phyloP scores from a whole-genome alignment of 495 filamentous ascomycete genomes.

The Trichoderma virens region DNA sequence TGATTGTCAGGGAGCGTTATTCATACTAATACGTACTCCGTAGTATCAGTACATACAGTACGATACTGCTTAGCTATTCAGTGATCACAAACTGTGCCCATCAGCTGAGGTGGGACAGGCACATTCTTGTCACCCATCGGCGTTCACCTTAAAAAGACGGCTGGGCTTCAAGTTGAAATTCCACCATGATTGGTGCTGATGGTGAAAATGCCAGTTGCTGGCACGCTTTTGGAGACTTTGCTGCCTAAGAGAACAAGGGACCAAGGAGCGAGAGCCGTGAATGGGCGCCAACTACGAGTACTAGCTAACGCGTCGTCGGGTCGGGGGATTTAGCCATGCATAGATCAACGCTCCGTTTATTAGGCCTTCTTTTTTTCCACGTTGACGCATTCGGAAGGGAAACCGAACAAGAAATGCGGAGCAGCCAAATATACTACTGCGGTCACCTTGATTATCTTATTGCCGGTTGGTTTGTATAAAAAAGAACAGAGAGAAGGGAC shows the following conservation, averaged over 20 bases:
- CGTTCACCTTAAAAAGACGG: too few relatives aligned
- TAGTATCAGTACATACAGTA: too few relatives aligned
- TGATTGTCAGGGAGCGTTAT: too few relatives aligned
- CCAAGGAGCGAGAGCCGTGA: neutral
- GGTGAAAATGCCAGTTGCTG: neutral
- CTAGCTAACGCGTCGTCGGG: neutral
- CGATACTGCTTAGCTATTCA: too few relatives aligned
- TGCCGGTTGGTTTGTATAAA: neutral
- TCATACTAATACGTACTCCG: too few relatives aligned
- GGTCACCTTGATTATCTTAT: too few relatives aligned
- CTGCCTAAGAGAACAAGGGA: neutral
- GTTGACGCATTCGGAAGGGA: neutral
- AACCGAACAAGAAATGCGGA: neutral
- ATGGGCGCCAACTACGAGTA: neutral
- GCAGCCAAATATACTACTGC: neutral
- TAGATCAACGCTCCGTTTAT: conserved; percentile 1
- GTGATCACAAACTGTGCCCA: too few relatives aligned
- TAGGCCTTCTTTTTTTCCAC: neutral
- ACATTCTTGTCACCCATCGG: too few relatives aligned
- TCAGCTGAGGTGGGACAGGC: too few relatives aligned
- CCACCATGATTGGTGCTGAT: neutral
- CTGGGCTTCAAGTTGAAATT: too few relatives aligned
- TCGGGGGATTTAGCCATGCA: conserved; percentile 6
- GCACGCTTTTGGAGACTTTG: neutral
- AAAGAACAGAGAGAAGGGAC: neutral